These are phyloP conservation scores for Lentinula novae-zelandiae DNA, from an alignment of 1,284 basidiomycete genomes.

Conservation along the genomic window DNA sequence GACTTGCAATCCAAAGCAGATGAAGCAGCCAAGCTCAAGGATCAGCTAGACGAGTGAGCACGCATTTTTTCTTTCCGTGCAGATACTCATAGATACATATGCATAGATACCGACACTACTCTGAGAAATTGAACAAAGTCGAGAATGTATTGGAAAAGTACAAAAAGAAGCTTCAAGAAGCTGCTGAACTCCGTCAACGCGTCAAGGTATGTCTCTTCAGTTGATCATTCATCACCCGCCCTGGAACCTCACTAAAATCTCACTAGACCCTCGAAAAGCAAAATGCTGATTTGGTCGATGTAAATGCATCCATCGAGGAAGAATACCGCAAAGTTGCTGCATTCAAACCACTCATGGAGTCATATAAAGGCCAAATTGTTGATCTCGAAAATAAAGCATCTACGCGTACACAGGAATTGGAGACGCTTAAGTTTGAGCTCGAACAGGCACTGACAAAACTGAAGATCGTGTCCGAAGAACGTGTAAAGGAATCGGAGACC, in stretches of 20 bases:
- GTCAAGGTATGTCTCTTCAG: slow-evolving; percentile 57
- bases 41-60: slow-evolving; percentile 90
- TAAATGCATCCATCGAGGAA: slow-evolving; percentile 86
- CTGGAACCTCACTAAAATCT: slow-evolving; percentile 4
- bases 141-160: slow-evolving; percentile 99
- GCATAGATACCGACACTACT: slow-evolving; percentile 79
- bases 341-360: slow-evolving; percentile 89
- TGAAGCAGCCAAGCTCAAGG: slow-evolving; percentile 78
- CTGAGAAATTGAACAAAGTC: slow-evolving; percentile 87
- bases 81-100: slow-evolving; percentile 6
- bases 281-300: slow-evolving; percentile 88
- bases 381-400: slow-evolving; percentile 76
- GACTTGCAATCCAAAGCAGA: slow-evolving; percentile 81
- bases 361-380: slow-evolving; percentile 85
- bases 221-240: not conserved
- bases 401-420: slow-evolving; percentile 64
- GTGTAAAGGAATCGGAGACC: slow-evolving; percentile 79
- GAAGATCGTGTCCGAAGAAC: slow-evolving; percentile 66
- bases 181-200: slow-evolving; percentile 81
- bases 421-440: slow-evolving; percentile 71
- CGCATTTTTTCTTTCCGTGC: not conserved
- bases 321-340: slow-evolving; percentile 85
- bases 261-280: slow-evolving; percentile 83
- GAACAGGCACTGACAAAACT: slow-evolving; percentile 71
- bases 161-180: slow-evolving; percentile 96